These are phyloP conservation scores for Raddia distichophylla DNA, from an alignment of 176 grass and related monocot species.

Conservation along the genomic window DNA sequence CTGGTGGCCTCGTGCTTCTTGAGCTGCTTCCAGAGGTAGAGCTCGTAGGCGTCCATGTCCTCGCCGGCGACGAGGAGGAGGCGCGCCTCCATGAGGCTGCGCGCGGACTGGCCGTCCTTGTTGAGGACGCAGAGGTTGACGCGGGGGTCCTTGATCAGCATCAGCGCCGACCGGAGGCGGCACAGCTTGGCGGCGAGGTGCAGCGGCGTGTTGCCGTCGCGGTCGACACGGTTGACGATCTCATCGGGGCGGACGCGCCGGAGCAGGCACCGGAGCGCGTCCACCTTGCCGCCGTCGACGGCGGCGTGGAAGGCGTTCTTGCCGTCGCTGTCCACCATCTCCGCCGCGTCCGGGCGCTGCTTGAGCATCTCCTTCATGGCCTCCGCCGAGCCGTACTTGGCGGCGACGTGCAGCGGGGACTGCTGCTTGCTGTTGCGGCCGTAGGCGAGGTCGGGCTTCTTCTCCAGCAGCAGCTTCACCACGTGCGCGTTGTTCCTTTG, in stretches of 20 bases:
- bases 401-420: constrained; percentile 61
- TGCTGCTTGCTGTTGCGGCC: background rate
- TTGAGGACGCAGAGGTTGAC: constrained; percentile 41
- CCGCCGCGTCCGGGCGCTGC: constrained; percentile 50
- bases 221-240: constrained; percentile 54
- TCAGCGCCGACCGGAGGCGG: constrained; percentile 41
- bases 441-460: constrained; percentile 51
- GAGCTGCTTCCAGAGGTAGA: constrained; percentile 48
- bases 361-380: constrained; percentile 55
- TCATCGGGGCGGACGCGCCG: constrained; percentile 28
- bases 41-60: constrained; percentile 36
- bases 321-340: constrained; percentile 42
- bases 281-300: constrained; percentile 39
- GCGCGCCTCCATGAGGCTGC: constrained; percentile 30
- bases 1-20: constrained; percentile 44
- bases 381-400: constrained; percentile 42
- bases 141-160: constrained; percentile 29
- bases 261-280: constrained; percentile 56
- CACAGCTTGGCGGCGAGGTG: constrained; percentile 50
- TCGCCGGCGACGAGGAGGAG: too few species aligned
- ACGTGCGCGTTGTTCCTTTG: constrained; percentile 49
- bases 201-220: constrained; percentile 50
- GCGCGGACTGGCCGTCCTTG: constrained; percentile 28
- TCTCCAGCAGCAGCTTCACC: constrained; percentile 52
- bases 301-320: constrained; percentile 56